phyloP scores from a whole-genome alignment of 2,329 filamentous ascomycete species.

The Erysiphe pulchra region DNA sequence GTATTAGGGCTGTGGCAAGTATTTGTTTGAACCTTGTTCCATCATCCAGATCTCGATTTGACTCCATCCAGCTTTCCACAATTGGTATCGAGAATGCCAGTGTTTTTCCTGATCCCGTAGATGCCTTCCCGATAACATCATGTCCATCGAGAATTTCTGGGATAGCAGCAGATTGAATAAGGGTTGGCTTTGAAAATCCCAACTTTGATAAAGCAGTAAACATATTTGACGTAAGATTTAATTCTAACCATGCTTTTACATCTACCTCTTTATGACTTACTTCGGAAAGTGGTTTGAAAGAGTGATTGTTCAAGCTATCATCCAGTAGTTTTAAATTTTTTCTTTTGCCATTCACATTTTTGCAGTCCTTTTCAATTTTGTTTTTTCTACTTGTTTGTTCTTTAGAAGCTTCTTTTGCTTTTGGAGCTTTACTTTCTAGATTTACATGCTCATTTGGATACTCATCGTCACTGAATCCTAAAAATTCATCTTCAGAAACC shows the following conservation, averaged over 20 bases:
- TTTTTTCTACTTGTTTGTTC: slow-evolving; percentile 11
- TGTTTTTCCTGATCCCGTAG: slow-evolving; percentile 91
- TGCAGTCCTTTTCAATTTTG: slow-evolving; percentile 7
- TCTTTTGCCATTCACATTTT: slow-evolving; percentile 7
- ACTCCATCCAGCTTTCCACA: slow-evolving; percentile 52
- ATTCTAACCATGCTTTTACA: slow-evolving; percentile 50
- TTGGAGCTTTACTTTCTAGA: slow-evolving; percentile 5
- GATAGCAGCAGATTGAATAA: slow-evolving; percentile 58
- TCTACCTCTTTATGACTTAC: slow-evolving; percentile 34
- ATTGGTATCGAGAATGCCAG: slow-evolving; percentile 87
- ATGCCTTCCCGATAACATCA: slow-evolving; percentile 86
- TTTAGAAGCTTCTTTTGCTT: slow-evolving; percentile 3
- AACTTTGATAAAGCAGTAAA: slow-evolving; percentile 53
- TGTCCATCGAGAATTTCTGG: slow-evolving; percentile 60
- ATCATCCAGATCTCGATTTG: slow-evolving; percentile 17
- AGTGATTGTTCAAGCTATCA: slow-evolving; percentile 7
- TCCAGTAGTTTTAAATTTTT: slow-evolving; percentile 13
- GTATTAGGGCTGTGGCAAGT: slow-evolving; percentile 46
- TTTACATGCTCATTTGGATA: slow-evolving; percentile 11
- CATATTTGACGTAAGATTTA: slow-evolving; percentile 47
- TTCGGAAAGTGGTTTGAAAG: slow-evolving; percentile 20
- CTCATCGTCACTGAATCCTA: slow-evolving; percentile 31
- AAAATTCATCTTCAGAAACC: slow-evolving; percentile 27
- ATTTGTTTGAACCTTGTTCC: slow-evolving; percentile 15
- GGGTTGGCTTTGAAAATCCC: slow-evolving; percentile 56